Evolutionary conservation across 2,329 filamentous ascomycete species (phyloP), one percentile per base, ranked within the genome.

Genomic region (Torrubiella hemipterigena): DNA sequence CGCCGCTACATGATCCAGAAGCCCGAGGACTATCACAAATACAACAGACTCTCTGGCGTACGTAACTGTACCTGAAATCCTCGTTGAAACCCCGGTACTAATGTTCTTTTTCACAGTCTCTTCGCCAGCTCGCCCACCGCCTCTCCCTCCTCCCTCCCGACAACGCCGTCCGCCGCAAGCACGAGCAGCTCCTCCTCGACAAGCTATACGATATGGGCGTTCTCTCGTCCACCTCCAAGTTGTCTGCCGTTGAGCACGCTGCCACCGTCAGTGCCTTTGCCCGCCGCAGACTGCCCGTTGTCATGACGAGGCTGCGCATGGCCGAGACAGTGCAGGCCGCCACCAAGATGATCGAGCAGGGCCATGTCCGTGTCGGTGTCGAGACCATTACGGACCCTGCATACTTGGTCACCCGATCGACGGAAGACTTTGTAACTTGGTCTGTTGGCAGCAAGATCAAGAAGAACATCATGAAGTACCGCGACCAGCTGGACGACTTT

Each of bases 361-460:
- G 89, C 6, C 87, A 95, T 52, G 86, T 96, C 4, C 69, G 89
- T 29, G 85, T 94, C 2, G 89, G 89, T 10, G 87, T 85, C 0
- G 85, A 95, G 50, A 81, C 87, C 2, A 72, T 95, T 17, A 93
- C 83, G 3, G 89, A 96, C 52, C 77, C 86, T 17, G 87, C 86
- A 1, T 95, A 86, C 48, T 58, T 95, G 32, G 85, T 96, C 7
- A 91, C 84, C 22, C 69, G 87, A 42, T 82, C 76, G 38, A 84
- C 93, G 70, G 89, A 96, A 59, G 89, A 96, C 59, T 94, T 93
- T 53, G 81, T 96, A 13, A 95, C 89, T 1, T 96, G 89, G 89
- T 80, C 89, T 8, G 83, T 93, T 47, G 85, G 84, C 37, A 93
- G 84, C 58, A 95, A 95, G 81, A 87, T 96, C 55, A 94, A 93